Base-by-base conservation (phyloP, 2,329 filamentous ascomycete genomes). In the Fusarium metavorans region DNA sequence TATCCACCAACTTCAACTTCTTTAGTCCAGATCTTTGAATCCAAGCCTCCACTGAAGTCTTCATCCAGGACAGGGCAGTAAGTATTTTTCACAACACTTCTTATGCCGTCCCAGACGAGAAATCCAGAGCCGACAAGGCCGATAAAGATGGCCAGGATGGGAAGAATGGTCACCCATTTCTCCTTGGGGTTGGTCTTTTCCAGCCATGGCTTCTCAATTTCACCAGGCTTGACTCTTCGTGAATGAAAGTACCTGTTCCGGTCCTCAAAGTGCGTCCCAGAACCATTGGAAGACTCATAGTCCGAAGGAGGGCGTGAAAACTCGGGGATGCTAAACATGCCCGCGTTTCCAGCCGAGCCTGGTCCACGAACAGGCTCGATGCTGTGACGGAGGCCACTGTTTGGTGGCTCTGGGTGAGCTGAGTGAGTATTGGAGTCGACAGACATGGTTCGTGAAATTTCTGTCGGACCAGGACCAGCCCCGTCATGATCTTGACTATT, bases 161-260 rank as follows among this genome's bases (percentile, higher is more conserved):
- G 94, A 67, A 97, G 88, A 72, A 96, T 95, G 3, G 92, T 95
- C 10, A 94, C 91, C 94, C 94, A 97, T 85, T 95, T 97, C 87
- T 96, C 93, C 81, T 91, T 93, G 14, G 92, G 92, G 75, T 95
- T 92, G 67, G 87, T 91, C 80, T 91, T 92, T n/a, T 89, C 83
- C 43, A 93, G 83, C 94, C 94, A 97, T 14, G 94, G 93, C 84
- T 94, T 92, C 80, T 95, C 92, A 4, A 94, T 83, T 58, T 94
- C 90, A 48, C 90, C 93, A 81, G 94, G 94, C 80, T 88, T 89
- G 37, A 96, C 89, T 70, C 93, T 86, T 68, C 93, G 87, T 20
- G 93, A 95, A 82, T 92, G 92, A 80, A 95, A 96, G 83, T 92
- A 95, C 63, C 87, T 85, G 75, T 86, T 84, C 20, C 81, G 75